These are phyloP conservation scores for Solanum virginianum DNA, from an alignment of 257 asterid species.

Conservation along the genomic window DNA sequence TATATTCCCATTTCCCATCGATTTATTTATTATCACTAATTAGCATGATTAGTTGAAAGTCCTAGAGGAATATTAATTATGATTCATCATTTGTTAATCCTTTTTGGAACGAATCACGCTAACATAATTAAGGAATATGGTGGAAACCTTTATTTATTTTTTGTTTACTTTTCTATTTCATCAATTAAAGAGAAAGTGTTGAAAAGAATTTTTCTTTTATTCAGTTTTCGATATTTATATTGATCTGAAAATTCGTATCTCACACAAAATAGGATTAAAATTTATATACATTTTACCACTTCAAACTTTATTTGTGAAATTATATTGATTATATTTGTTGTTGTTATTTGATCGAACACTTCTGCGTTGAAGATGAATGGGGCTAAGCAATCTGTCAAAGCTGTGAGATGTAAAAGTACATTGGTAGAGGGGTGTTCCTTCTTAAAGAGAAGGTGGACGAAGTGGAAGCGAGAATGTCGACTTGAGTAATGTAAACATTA, in stretches of 20 bases:
- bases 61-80: background rate
- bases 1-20: background rate
- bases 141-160: background rate
- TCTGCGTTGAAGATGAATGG: no score
- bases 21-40: background rate
- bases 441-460: no score
- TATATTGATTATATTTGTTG: background rate
- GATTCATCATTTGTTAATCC: background rate
- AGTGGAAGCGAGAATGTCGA: no score
- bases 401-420: no score
- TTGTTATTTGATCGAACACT: background rate
- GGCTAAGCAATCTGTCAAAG: no score
- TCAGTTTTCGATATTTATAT: no score
- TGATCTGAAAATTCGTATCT: background rate
- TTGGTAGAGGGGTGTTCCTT: no score
- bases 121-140: background rate
- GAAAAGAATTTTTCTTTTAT: background rate
- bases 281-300: background rate
- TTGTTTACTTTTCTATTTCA: background rate
- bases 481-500: no score
- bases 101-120: background rate
- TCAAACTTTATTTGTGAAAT: accelerated
- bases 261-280: background rate
- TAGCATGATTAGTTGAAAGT: background rate
- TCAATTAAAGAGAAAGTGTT: background rate